These are phyloP conservation scores for Eucalyptus albens DNA, from an alignment of 345 rosid genomes.

Conservation along the genomic window DNA sequence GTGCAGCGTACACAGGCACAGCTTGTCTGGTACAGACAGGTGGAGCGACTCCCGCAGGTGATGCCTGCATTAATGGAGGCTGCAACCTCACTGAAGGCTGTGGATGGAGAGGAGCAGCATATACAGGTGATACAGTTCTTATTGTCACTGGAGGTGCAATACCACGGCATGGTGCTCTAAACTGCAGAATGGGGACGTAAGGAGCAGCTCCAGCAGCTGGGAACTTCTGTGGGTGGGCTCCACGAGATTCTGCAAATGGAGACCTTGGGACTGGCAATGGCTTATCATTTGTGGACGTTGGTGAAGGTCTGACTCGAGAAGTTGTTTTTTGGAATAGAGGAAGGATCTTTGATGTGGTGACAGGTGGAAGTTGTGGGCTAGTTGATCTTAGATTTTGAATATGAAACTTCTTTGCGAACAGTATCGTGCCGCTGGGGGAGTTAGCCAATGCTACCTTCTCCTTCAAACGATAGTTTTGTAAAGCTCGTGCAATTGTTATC, in stretches of 20 bases:
- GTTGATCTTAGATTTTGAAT: conserved; percentile 63
- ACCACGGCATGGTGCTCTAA: conserved; percentile 44
- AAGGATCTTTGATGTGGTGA: conserved; percentile 74
- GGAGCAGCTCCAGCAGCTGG: conserved; percentile 73
- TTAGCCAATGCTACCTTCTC: conserved; percentile 62
- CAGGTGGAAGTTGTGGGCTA: conserved; percentile 70
- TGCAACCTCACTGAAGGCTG: conserved; percentile 21
- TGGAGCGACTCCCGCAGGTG: conserved; percentile 38
- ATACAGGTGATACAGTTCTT: conserved; percentile 71
- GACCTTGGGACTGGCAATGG: neutral
- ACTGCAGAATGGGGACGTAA: conserved; percentile 68
- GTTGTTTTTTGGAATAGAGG: conserved; percentile 66
- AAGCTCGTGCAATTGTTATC: conserved; percentile 73
- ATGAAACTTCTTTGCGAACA: conserved; percentile 57
- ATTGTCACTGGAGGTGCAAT: conserved; percentile 83
- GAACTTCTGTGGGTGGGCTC: conserved; percentile 32
- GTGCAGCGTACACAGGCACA: conserved; percentile 59
- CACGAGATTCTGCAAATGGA: conserved; percentile 21
- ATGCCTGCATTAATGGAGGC: conserved; percentile 20
- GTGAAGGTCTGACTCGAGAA: conserved; percentile 38
- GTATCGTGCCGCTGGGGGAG: conserved; percentile 39
- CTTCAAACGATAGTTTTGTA: conserved; percentile 60
- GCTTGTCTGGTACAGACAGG: conserved; percentile 74
- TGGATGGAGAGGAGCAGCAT: conserved; percentile 71
- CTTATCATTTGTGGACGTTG: conserved; percentile 13